Conservation (phyloP, 352 stramenopile species). For the Phytopythium helicoides region DNA sequence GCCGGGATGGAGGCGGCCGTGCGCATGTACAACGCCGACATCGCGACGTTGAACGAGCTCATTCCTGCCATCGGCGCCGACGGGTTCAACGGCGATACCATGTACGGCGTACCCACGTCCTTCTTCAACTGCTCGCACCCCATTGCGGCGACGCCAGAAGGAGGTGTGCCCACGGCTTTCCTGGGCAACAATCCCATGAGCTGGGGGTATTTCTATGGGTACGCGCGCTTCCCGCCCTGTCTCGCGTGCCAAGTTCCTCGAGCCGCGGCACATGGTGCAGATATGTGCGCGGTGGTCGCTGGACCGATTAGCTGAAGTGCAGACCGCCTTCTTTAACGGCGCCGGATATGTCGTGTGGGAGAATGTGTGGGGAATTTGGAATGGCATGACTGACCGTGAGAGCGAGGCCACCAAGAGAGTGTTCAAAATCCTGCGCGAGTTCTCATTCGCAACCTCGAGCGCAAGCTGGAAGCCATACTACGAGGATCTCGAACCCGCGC, state of each 20-base stretch:
- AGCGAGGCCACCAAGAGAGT: conserved; percentile 54
- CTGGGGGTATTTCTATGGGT: conserved; percentile 81
- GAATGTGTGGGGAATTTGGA: conserved; percentile 90
- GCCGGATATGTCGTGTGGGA: conserved; percentile 87
- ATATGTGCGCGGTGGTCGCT: conserved; percentile 82
- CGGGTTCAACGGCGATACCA: conserved; percentile 88
- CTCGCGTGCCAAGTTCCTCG: conserved; percentile 73
- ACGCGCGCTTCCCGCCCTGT: conserved; percentile 66
- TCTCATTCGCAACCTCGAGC: conserved; percentile 42
- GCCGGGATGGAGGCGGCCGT: conserved; percentile 42
- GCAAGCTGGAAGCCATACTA: conserved; percentile 60
- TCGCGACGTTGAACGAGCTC: conserved; percentile 44
- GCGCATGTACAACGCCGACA: conserved; percentile 75
- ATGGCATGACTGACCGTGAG: conserved; percentile 72
- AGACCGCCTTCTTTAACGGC: conserved; percentile 82
- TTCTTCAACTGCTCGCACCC: conserved; percentile 78
- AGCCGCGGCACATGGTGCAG: conserved; percentile 80
- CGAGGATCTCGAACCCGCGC: conserved; percentile 8
- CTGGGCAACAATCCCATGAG: conserved; percentile 72
- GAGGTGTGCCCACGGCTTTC: conserved; percentile 60
- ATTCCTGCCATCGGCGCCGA: conserved; percentile 47
- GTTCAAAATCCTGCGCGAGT: conserved; percentile 64
- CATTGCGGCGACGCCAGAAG: conserved; percentile 57
- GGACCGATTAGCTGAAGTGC: conserved; percentile 56
- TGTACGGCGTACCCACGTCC: conserved; percentile 78